phyloP scores from a whole-genome alignment of 345 rosid genomes.

The Turnera subulata region DNA sequence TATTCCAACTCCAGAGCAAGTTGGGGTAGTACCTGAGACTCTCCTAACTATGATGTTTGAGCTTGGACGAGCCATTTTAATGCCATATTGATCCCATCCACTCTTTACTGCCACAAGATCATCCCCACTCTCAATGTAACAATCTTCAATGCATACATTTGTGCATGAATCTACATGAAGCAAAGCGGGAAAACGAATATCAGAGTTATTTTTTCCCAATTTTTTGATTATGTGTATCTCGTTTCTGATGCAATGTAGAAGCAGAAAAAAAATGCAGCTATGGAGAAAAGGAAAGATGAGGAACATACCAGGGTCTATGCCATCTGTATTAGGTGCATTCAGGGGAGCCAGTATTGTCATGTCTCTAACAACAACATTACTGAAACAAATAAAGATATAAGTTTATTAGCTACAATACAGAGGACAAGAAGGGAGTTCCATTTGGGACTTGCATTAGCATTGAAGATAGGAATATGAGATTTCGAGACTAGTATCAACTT shows the following conservation, averaged over 20 bases:
- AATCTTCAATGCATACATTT: conserved; percentile 86
- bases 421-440: no score
- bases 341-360: conserved; percentile 94
- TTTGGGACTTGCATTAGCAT: no score
- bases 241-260: not conserved
- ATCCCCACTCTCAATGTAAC: conserved; percentile 92
- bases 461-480: no score
- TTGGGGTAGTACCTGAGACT: conserved; percentile 87
- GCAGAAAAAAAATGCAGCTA: not conserved
- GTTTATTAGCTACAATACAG: conserved; percentile 12
- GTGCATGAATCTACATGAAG: conserved; percentile 68
- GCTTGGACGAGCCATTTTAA: conserved; percentile 80
- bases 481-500: no score
- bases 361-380: conserved; percentile 74
- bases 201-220: no score
- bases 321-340: conserved; percentile 96
- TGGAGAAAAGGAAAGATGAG: not conserved
- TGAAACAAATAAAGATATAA: conserved; percentile 27
- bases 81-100: conserved; percentile 97
- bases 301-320: conserved; percentile 80
- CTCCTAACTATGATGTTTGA: conserved; percentile 66
- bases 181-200: not conserved
- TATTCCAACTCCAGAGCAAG: conserved; percentile 92
- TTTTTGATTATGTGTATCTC: no score
- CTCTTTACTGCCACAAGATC: conserved; percentile 96